Base-by-base conservation (phyloP, 306 rosid genomes). In the Quercus rubra region DNA sequence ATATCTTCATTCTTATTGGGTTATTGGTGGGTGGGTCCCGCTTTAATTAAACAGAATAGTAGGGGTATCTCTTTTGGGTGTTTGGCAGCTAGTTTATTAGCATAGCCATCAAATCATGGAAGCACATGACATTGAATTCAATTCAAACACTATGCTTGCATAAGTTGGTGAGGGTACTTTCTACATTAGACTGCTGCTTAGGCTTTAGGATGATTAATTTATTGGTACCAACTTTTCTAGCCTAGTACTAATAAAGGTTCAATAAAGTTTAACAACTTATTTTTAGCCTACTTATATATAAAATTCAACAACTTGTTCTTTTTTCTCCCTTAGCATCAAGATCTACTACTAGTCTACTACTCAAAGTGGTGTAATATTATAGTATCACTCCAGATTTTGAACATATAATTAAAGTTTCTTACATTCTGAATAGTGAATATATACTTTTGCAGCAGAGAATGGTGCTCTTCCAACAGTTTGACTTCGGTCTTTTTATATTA, bases 11-110 rank as follows among this genome's bases (percentile, higher is more conserved):
- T 87, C 81, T 81, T 21, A 90, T 87, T 86, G 87, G 85, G 83
- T 85, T 71, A 89, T 62, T 80, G 84, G 91, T 83, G 91, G 73
- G 86, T 86, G 84, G 94, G 93, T 43, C 88, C 88, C 83, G 12
- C 19, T 83, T 82, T 81, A 41, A 41, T 41, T 41, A 72, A 77
- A 78, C 83, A 55, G 58, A 73, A 71, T 77, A 79, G 80, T 86
- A 91, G 90, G 81, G 82, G 82, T 86, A 82, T 78, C 82, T 88
- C 84, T 89, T 74, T 86, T 88, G 89, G 87, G 52, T 85, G 79
- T 85, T 90, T 93, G 86, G 86, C 80, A 74, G 78, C 84, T 78
- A 56, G 70, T 77, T 46, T 68, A 79, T 74, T 74, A 56, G 75
- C 51, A 38, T 76, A 80, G 81, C 86, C 86, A 84, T 82, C 76